These are phyloP conservation scores for Chlamydomonas schloesseri DNA, from an alignment of 139 green algal genomes.

Conservation along the genomic window DNA sequence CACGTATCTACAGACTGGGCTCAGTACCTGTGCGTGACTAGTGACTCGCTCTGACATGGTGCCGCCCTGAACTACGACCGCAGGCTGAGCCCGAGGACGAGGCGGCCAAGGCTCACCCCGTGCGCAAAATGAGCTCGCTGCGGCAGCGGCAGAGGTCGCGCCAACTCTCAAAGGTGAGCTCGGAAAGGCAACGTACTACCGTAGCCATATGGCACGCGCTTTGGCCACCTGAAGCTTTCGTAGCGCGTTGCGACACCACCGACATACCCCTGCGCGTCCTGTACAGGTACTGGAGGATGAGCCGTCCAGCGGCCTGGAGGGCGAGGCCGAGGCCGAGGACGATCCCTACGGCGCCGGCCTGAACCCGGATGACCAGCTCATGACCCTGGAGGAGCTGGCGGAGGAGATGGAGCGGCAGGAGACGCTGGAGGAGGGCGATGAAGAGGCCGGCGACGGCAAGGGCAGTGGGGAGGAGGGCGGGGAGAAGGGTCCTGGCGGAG, in stretches of 20 bases:
- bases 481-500: neutral
- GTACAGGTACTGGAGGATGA: neutral
- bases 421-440: neutral
- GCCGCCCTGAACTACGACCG: too few relatives aligned
- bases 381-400: constrained; percentile 36
- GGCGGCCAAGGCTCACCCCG: neutral
- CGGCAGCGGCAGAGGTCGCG: too few relatives aligned
- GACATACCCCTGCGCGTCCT: too few relatives aligned
- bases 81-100: neutral
- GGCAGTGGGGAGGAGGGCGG: neutral
- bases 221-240: too few relatives aligned
- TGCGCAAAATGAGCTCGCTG: too few relatives aligned
- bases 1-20: too few relatives aligned
- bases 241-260: too few relatives aligned
- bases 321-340: neutral
- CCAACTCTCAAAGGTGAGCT: too few relatives aligned
- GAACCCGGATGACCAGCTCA: constrained; percentile 32
- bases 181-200: too few relatives aligned
- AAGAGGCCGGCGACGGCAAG: neutral
- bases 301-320: neutral
- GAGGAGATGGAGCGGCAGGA: constrained; percentile 21
- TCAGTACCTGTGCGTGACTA: too few relatives aligned
- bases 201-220: too few relatives aligned
- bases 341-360: neutral
- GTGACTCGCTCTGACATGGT: too few relatives aligned